A percentile compares a stretch with the other conserved stretches of the same genome.
Evolutionary conservation across 2,329 filamentous ascomycete genomes (phyloP).

Genomic region (Calonectria pseudoturangicola): DNA sequence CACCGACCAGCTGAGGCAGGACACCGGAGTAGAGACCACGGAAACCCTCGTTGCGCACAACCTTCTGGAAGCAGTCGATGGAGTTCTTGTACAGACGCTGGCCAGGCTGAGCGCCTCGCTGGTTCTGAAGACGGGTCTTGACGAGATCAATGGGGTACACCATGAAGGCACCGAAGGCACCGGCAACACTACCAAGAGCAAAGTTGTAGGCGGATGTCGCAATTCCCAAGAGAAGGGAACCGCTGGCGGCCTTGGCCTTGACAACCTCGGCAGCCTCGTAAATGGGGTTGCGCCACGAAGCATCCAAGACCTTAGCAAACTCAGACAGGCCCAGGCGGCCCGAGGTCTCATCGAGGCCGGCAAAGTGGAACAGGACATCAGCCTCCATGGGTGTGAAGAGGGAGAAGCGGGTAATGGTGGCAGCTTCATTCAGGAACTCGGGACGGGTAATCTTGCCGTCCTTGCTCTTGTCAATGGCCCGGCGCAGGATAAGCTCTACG

Average conservation of each 20-base stretch:
- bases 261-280: conserved; percentile 71
- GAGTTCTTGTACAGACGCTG: conserved; percentile 98
- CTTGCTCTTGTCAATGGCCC: conserved; percentile 86
- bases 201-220: conserved; percentile 90
- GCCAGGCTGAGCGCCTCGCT: conserved; percentile 87
- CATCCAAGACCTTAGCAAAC: conserved; percentile 96
- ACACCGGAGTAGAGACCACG: conserved; percentile 95
- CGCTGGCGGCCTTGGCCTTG: conserved; percentile 58
- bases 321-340: conserved; percentile 88
- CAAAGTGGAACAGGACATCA: conserved; percentile 99
- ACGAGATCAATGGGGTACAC: conserved; percentile 99
- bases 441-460: conserved; percentile 96
- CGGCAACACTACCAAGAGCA: conserved; percentile 89
- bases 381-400: conserved; percentile 99
- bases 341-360: conserved; percentile 91
- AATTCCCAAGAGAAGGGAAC: conserved; percentile 74
- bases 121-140: conserved; percentile 99
- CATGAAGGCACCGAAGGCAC: conserved; percentile 99
- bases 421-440: conserved; percentile 96
- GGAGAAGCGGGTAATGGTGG: conserved; percentile 92
- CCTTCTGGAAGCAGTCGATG: conserved; percentile 94
- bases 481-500: conserved; percentile 93
- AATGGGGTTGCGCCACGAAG: conserved; percentile 85
- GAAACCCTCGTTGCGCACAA: conserved; percentile 93
- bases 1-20: conserved; percentile 94